phyloP scores from a whole-genome alignment of 1,139 yeast species.

The Ogataea hybrid region DNA sequence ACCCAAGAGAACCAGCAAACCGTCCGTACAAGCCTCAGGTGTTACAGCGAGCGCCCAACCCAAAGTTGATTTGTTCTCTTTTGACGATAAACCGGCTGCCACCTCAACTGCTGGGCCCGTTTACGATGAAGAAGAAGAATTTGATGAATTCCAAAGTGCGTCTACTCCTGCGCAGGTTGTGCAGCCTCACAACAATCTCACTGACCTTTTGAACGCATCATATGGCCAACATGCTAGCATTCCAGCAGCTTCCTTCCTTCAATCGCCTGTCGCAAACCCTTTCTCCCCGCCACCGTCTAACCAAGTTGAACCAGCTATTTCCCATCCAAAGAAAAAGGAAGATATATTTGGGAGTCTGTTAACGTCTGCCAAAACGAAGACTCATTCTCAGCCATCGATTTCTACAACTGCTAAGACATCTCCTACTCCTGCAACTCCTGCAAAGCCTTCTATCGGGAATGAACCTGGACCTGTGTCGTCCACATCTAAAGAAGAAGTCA shows the following conservation, averaged over 20 bases:
- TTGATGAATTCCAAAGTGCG: slow-evolving; percentile 93
- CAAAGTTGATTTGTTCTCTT: slow-evolving; percentile 51
- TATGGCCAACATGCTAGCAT: slow-evolving; percentile 16
- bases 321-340: slow-evolving; percentile 38
- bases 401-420: slow-evolving; percentile 16
- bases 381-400: slow-evolving; percentile 14
- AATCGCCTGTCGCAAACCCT: slow-evolving; percentile 3
- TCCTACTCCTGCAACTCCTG: neutral
- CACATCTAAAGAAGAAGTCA: slow-evolving; percentile 15
- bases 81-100: slow-evolving; percentile 36
- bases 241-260: slow-evolving; percentile 13
- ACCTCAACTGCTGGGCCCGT: slow-evolving; percentile 6
- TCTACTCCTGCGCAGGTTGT: slow-evolving; percentile 34
- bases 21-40: slow-evolving; percentile 44
- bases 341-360: slow-evolving; percentile 87
- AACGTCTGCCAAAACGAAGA: slow-evolving; percentile 61
- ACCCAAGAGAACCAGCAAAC: slow-evolving; percentile 31
- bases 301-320: slow-evolving; percentile 30
- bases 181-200: slow-evolving; percentile 35
- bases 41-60: slow-evolving; percentile 44
- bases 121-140: slow-evolving; percentile 64
- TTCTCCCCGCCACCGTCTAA: too few species aligned
- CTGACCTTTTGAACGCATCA: slow-evolving; percentile 35
- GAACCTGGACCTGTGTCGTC: slow-evolving; percentile 16
- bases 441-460: slow-evolving; percentile 8